A percentile compares a stretch with the other conserved stretches of the same genome.
phyloP scores from a whole-genome alignment of 2,329 filamentous ascomycete genomes.

The Colletotrichum chrysophilum region DNA sequence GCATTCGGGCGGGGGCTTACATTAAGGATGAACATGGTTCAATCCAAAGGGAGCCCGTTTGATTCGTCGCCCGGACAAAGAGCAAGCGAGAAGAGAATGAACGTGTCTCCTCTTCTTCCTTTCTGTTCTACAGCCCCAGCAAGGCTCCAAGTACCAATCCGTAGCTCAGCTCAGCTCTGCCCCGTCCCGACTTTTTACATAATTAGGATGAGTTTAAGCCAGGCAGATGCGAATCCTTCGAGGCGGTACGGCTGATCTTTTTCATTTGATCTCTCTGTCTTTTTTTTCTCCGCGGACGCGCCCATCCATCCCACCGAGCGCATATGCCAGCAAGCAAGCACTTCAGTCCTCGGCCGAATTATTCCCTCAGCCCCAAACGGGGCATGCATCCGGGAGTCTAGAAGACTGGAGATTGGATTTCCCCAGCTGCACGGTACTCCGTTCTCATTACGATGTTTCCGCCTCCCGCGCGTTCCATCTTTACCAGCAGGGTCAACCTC shows the following conservation, averaged over 20 bases:
- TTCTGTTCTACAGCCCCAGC: not conserved
- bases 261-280: not conserved
- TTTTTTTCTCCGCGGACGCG: not conserved
- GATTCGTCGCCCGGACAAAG: not conserved
- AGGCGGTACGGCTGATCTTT: not conserved
- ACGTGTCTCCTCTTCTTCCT: not conserved
- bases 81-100: not conserved
- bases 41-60: not conserved
- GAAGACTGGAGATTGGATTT: not conserved
- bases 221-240: not conserved
- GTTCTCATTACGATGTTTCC: not conserved
- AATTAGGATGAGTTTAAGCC: not conserved
- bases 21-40: not conserved
- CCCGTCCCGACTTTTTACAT: not conserved
- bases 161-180: not conserved
- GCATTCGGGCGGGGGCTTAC: not conserved
- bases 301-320: not conserved
- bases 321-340: not conserved
- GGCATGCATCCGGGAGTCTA: not conserved
- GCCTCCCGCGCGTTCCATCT: not conserved
- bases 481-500: not conserved
- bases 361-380: not conserved
- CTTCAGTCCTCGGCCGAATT: not conserved
- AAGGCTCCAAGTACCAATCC: not conserved
- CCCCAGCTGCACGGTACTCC: not conserved